These are phyloP conservation scores for Aspergillus conjunctus DNA, from an alignment of 495 filamentous ascomycete species.

Conservation along the genomic window DNA sequence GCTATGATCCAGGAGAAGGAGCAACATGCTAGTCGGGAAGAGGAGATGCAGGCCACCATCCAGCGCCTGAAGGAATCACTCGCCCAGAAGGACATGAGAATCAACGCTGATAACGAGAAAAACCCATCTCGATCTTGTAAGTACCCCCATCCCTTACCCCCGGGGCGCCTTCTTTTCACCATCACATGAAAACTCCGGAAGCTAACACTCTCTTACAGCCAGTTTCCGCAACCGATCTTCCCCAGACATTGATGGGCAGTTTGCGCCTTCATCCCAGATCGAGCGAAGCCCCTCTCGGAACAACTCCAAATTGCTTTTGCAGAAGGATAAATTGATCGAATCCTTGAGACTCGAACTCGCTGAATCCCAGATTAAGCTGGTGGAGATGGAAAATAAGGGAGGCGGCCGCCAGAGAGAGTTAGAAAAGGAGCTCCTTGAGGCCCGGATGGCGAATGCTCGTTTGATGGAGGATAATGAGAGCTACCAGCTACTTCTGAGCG, in stretches of 20 bases:
- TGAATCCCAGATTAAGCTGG: constrained; percentile 91
- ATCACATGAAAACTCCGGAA: constrained; percentile 7
- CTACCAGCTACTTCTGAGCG: constrained; percentile 89
- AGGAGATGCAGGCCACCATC: constrained; percentile 85
- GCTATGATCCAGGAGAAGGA: constrained; percentile 89
- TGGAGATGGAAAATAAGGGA: constrained; percentile 90
- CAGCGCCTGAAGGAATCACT: constrained; percentile 87
- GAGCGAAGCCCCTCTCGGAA: constrained; percentile 81
- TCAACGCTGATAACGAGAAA: constrained; percentile 64
- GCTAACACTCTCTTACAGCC: constrained; percentile 46
- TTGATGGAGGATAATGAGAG: constrained; percentile 99
- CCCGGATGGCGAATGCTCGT: constrained; percentile 89
- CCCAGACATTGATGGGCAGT: constrained; percentile 64
- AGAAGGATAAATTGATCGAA: constrained; percentile 96
- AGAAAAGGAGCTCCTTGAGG: constrained; percentile 84
- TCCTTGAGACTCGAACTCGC: constrained; percentile 87
- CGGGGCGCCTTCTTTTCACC: not conserved
- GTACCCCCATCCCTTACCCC: constrained; percentile 25
- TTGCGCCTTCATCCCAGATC: constrained; percentile 82
- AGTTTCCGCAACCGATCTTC: constrained; percentile 56
- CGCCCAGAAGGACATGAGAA: constrained; percentile 63
- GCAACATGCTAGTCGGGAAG: constrained; percentile 76
- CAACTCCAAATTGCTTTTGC: constrained; percentile 81
- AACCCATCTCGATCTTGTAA: constrained; percentile 71
- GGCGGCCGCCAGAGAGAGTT: constrained; percentile 82